Conservation (phyloP, 1,139 yeast species). For the Petasospora rhodanensis region DNA sequence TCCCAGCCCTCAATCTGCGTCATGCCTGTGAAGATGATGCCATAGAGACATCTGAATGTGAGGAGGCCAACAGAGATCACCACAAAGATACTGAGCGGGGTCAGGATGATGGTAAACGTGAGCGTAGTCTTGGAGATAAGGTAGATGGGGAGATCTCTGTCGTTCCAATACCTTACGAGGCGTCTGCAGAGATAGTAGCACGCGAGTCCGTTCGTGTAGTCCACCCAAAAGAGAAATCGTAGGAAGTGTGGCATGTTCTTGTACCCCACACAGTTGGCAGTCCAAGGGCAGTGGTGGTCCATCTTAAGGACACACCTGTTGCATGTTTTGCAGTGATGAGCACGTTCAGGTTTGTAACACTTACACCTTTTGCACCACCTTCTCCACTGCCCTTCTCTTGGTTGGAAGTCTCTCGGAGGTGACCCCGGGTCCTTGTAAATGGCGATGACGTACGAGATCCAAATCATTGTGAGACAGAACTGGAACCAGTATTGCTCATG, state of each 20-base stretch:
- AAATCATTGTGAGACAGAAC: constrained; percentile 48
- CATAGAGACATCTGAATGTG: constrained; percentile 55
- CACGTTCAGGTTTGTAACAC: constrained; percentile 63
- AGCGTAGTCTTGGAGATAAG: constrained; percentile 51
- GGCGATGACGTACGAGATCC: constrained; percentile 69
- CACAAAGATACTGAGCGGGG: constrained; percentile 57
- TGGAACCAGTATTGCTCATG: constrained; percentile 46
- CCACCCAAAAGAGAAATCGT: constrained; percentile 70
- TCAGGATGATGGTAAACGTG: constrained; percentile 48
- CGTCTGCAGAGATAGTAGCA: constrained; percentile 40
- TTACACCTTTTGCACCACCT: constrained; percentile 66
- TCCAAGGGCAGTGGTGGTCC: constrained; percentile 94
- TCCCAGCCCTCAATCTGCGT: constrained; percentile 96
- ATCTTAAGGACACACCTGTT: constrained; percentile 61
- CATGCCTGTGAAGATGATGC: constrained; percentile 61
- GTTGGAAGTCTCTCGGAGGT: constrained; percentile 41
- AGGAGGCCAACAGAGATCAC: constrained; percentile 53
- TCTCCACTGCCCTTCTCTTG: constrained; percentile 42
- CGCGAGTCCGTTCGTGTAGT: constrained; percentile 49
- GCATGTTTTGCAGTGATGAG: constrained; percentile 75
- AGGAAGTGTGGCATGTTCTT: constrained; percentile 77
- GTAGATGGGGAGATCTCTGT: constrained; percentile 56
- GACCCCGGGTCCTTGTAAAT: constrained; percentile 54
- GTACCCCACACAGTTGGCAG: constrained; percentile 79
- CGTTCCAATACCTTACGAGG: constrained; percentile 43